Base-by-base conservation (phyloP, 805 yeast genomes). In the Scheffersomyces stipitis region DNA sequence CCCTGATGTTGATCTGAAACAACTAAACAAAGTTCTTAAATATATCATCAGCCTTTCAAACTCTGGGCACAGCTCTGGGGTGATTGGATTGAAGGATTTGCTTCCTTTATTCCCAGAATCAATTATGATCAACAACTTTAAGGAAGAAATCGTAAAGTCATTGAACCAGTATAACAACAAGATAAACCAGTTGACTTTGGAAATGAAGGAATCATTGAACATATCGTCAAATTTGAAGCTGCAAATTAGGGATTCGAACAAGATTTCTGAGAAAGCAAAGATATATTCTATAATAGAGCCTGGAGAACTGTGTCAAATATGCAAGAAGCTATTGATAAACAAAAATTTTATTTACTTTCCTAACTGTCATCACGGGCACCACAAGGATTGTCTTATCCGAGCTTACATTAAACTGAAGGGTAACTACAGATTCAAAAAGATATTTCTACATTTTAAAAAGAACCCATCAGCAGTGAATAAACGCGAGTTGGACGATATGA, bases 91-190 rank as follows among this genome's bases (percentile, higher is more conserved):
- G 30, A 89, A 86, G 44, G 98, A 93, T 51, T 54, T 93, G 28
- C 62, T 93, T 34, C 95, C 95, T 2, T 64, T 87, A 22, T 82
- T 93, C 45, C 96, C 97, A 0, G 90, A 88, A 48, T 79, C 86
- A 39, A 76, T 86, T 0, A 80, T 86, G 18, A 81, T 93, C 33
- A 93, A 86, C 45, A 81, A 84, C 41, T 77, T 93, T 51, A 87
- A 88, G 46, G 86, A 84, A 31, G 96, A 89, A 48, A 77, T 93
- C 29, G 86, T 90, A 22, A 69, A 71, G 31, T 83, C 91, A n/a
- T 64, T 93, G 44, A 90, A 87, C 52, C 71, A 70, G 18, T 83
- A 87, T 52, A 87, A 89, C 32, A 58, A 69, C 17, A 73, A 74
- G 28, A 84, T 93, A 60, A 74, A 73, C 31, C 75, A 76, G 34